phyloP scores from a whole-genome alignment of 352 stramenopile genomes.

The Achlya hypogyna region DNA sequence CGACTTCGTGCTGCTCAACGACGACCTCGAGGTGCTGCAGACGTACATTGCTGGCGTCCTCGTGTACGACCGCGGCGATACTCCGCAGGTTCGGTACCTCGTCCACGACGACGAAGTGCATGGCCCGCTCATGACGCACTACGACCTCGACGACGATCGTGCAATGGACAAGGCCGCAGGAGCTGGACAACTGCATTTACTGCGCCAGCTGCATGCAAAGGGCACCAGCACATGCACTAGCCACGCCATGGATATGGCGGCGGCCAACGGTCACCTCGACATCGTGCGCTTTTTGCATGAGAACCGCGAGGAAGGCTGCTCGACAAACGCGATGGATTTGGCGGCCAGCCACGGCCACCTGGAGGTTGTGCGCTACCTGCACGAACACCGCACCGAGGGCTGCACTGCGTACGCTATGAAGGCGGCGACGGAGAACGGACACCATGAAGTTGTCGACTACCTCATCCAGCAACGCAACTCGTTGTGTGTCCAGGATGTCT shows the following conservation, averaged over 20 bases:
- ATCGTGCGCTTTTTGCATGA: constrained; percentile 28
- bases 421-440: constrained; percentile 3
- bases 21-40: constrained; percentile 46
- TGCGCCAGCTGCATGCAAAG: background rate
- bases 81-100: background rate
- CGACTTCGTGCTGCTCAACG: constrained; percentile 78
- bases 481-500: background rate
- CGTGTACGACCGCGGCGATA: constrained; percentile 30
- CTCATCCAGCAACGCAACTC: background rate
- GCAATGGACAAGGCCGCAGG: background rate
- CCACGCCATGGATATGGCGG: constrained; percentile 30
- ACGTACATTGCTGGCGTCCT: constrained; percentile 70
- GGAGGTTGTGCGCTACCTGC: constrained; percentile 27
- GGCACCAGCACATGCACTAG: constrained; percentile 14
- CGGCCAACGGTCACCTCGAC: constrained; percentile 24
- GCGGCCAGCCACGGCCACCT: constrained; percentile 25
- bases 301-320: constrained; percentile 29
- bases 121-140: background rate
- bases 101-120: background rate
- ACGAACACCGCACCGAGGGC: constrained; percentile 17
- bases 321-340: constrained; percentile 27
- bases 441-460: constrained; percentile 15
- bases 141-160: constrained; percentile 6
- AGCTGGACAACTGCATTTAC: background rate
- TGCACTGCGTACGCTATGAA: constrained; percentile 22